Evolutionary conservation across 2,329 filamentous ascomycete genomes (phyloP).

Genomic region (Lasiodiplodia hormozganensis): DNA sequence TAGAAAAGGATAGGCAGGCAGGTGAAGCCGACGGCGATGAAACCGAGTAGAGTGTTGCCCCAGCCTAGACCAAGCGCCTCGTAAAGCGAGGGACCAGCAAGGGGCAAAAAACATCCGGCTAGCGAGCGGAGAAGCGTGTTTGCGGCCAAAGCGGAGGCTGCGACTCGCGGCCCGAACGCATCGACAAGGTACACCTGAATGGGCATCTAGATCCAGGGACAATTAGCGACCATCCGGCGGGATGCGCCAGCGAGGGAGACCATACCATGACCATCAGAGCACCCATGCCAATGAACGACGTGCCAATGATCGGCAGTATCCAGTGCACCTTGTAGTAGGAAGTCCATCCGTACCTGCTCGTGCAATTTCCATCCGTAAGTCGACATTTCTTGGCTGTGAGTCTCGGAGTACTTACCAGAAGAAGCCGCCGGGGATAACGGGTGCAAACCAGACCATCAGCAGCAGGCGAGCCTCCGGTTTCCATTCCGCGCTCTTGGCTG

Average conservation of each 20-base stretch:
- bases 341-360: slow-evolving; percentile 61
- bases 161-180: slow-evolving; percentile 64
- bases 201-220: slow-evolving; percentile 36
- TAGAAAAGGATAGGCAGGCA: slow-evolving; percentile 55
- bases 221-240: too few relatives aligned
- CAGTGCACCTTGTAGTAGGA: slow-evolving; percentile 59
- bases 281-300: slow-evolving; percentile 56
- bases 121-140: slow-evolving; percentile 64
- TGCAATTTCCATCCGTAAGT: too few relatives aligned
- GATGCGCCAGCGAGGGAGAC: too few relatives aligned
- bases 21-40: slow-evolving; percentile 55
- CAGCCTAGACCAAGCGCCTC: slow-evolving; percentile 65
- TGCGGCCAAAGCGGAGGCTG: slow-evolving; percentile 58
- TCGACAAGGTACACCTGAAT: slow-evolving; percentile 70
- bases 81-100: slow-evolving; percentile 66
- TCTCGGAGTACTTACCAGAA: slow-evolving; percentile 40
- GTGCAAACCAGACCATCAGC: slow-evolving; percentile 47
- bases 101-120: slow-evolving; percentile 64
- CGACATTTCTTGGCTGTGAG: too few relatives aligned
- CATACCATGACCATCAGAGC: too few relatives aligned
- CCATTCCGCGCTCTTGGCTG: slow-evolving; percentile 35
- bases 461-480: slow-evolving; percentile 51
- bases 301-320: slow-evolving; percentile 64
- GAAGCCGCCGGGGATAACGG: slow-evolving; percentile 50
- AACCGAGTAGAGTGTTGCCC: slow-evolving; percentile 63